Base-by-base conservation (phyloP, 768 basidiomycete genomes). In the Favolaschia claudopus region DNA sequence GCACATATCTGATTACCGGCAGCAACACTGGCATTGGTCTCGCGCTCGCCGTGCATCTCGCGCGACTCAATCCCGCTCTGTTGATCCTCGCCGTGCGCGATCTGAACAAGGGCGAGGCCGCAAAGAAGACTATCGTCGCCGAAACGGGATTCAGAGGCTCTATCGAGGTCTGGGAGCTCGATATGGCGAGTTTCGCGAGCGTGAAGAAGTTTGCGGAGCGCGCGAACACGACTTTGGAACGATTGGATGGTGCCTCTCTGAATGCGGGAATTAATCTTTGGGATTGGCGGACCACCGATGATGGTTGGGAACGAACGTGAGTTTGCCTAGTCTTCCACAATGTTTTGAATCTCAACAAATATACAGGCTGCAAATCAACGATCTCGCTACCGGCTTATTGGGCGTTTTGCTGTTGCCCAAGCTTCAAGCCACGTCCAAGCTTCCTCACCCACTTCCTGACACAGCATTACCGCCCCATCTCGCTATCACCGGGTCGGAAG, bases 1-100 rank as follows among this genome's bases (percentile, higher is more conserved):
- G 76, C 67, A 77, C 78, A 29, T 63, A 72, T 19, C 68, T 78
- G 39, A 74, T 77, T 19, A 74, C 74, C 17, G 79, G 79, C 2
- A 74, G 74, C 17, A 80, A 78, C 52, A 64, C 73, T 1, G 79
- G 72, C 7, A 71, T 83, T 22, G 82, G 80, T 0, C 57, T 76
- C 2, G 72, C 72, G 19, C 61, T 67, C 0, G 63, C 67, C 0
- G 67, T 65, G 33, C 72, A 74, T 37, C 68, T 75, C 2, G 67
- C 75, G 0, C 62, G 67, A 0, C 71, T 74, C 69, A 66, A 66
- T 6, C 70, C 73, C 0, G 59, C 58, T 5, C 70, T 61, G 17
- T 62, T 76, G 15, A 58, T 74, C 24, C 12, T 74, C 1, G 67
- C 68, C 1, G 76, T 70, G 43, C 71, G 70, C 45, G 72, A 44